These are phyloP conservation scores for Trichoderma arundinaceum DNA, from an alignment of 2,329 filamentous ascomycete species.

Conservation along the genomic window DNA sequence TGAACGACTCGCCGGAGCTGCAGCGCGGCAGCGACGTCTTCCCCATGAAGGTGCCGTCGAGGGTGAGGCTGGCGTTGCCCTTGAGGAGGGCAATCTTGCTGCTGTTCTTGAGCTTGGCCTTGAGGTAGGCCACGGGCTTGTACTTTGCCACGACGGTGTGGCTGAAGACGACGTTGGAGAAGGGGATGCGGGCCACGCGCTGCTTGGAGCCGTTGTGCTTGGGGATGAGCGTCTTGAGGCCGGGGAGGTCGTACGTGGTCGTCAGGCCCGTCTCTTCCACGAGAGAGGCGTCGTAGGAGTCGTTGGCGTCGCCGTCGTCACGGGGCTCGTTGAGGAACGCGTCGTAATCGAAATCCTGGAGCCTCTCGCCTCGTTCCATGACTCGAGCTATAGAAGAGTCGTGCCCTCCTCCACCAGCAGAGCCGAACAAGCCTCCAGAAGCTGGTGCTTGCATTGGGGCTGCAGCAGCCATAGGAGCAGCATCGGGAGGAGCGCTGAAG, in stretches of 20 bases:
- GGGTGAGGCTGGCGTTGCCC: slow-evolving; percentile 62
- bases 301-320: background rate
- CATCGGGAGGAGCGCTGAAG: background rate
- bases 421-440: background rate
- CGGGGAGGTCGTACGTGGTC: slow-evolving; percentile 65
- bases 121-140: slow-evolving; percentile 63
- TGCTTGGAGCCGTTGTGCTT: slow-evolving; percentile 60
- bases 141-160: slow-evolving; percentile 67
- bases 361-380: background rate
- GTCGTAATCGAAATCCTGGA: slow-evolving; percentile 15
- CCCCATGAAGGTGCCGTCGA: slow-evolving; percentile 68
- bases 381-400: background rate
- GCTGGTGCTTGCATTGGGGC: background rate
- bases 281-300: slow-evolving; percentile 50
- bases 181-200: slow-evolving; percentile 61
- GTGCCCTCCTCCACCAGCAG: background rate
- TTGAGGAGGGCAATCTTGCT: slow-evolving; percentile 61
- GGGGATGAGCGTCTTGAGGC: slow-evolving; percentile 61
- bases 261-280: slow-evolving; percentile 66
- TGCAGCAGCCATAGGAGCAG: background rate
- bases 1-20: slow-evolving; percentile 59
- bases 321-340: background rate
- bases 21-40: slow-evolving; percentile 61
- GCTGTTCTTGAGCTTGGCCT: slow-evolving; percentile 61
- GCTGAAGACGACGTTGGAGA: slow-evolving; percentile 58